Percentiles rank a stretch among this genome's conserved stretches.
Evolutionary conservation across 2,329 filamentous ascomycete genomes (phyloP).

Genomic region (Colletotrichum siamense): DNA sequence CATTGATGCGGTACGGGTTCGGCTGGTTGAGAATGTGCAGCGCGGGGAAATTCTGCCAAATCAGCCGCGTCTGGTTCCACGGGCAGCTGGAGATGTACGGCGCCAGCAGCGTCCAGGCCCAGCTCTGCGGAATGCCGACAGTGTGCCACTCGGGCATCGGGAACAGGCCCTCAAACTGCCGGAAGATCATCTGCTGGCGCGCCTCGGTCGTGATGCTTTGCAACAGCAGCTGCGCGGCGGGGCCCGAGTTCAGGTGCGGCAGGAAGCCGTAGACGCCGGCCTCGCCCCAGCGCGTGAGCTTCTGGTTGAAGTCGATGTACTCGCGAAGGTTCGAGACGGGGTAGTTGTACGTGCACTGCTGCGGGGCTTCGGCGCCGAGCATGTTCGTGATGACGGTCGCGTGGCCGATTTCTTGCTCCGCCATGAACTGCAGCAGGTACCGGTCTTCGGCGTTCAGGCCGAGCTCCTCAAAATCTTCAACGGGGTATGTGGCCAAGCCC

Average conservation of each 20-base stretch:
- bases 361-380: slow-evolving; percentile 72
- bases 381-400: slow-evolving; percentile 80
- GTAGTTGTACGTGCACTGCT: slow-evolving; percentile 83
- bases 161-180: slow-evolving; percentile 80
- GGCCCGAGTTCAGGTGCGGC: slow-evolving; percentile 76
- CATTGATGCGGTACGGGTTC: slow-evolving; percentile 72
- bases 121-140: slow-evolving; percentile 80
- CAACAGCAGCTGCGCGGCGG: slow-evolving; percentile 74
- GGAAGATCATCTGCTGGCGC: slow-evolving; percentile 84
- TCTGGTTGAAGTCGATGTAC: slow-evolving; percentile 84
- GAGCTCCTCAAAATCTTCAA: slow-evolving; percentile 70
- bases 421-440: slow-evolving; percentile 77
- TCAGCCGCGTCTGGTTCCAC: slow-evolving; percentile 71
- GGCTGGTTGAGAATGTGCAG: slow-evolving; percentile 77
- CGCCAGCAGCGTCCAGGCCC: slow-evolving; percentile 82
- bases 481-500: slow-evolving; percentile 72
- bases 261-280: slow-evolving; percentile 83
- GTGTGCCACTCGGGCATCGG: slow-evolving; percentile 87
- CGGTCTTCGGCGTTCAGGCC: slow-evolving; percentile 74
- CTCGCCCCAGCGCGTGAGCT: slow-evolving; percentile 83
- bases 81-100: slow-evolving; percentile 84
- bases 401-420: slow-evolving; percentile 77
- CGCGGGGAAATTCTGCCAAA: slow-evolving; percentile 85
- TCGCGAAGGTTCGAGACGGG: slow-evolving; percentile 77
- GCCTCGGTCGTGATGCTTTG: slow-evolving; percentile 82